Base-by-base conservation (phyloP, 2,329 filamentous ascomycete genomes). In the Graphiopsis chlorocephala region DNA sequence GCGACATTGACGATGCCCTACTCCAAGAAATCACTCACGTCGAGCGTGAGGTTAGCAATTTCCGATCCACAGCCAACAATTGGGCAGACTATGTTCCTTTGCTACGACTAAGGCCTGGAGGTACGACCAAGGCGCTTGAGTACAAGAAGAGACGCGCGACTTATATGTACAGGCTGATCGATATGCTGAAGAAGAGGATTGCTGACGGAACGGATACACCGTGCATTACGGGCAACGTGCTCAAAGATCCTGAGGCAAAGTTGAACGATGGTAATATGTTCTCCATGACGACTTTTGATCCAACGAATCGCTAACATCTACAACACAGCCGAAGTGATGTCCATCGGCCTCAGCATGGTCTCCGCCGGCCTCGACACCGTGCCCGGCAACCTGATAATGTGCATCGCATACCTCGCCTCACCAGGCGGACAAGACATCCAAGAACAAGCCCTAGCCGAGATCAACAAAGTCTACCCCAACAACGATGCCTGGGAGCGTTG, bases 341-440 rank as follows among this genome's bases (percentile, higher is more conserved):
- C 89, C 2, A 92, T 95, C 69, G 92, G 91, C 74, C 78, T 95
- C 26, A 92, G 90, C 26, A 93, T 94, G 86, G 89, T 94, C 0
- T 90, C 88, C 1, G 91, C 90, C 0, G 91, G 91, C 20, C 84
- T 94, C 17, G 91, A 95, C 73, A 95, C 91, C 0, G 88, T 95
- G 1, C 90, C 91, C 0, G 90, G 88, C 12, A 93, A 93, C 67
- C 78, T 94, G 11, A 88, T 92, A 71, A 92, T 92, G 89, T 88
- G 88, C 14, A 86, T 94, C 52, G 91, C 89, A 2, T 91, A 90
- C 70, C 83, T 95, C 2, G 85, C 89, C n/a, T 88, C 86, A 0
- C 77, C 83, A 0, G 80, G 88, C 12, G 90, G 91, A 15, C 88
- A 90, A 69, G 81, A 83, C 2, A 89, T 93, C 66, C 91, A 95